phyloP scores from a whole-genome alignment of 306 rosid species.

The Datisca glomerata region DNA sequence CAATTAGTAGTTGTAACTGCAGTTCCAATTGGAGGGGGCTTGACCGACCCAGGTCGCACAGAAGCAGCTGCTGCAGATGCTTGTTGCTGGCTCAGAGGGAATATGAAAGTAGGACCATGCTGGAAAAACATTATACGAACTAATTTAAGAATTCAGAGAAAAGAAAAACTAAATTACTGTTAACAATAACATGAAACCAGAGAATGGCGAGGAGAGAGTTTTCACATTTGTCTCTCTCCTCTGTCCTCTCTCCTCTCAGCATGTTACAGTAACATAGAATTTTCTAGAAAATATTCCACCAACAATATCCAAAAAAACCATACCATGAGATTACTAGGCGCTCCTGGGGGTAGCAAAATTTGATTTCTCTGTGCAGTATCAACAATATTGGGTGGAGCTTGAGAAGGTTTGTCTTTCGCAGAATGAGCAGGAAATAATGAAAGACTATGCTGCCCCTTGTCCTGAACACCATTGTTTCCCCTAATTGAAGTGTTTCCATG shows the following conservation, averaged over 20 bases:
- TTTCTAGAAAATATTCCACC: background rate
- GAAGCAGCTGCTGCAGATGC: constrained; percentile 68
- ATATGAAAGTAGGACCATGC: constrained; percentile 86
- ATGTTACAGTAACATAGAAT: too few relatives aligned
- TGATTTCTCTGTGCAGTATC: constrained; percentile 72
- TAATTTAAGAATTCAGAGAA: background rate
- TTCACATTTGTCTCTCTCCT: too few relatives aligned
- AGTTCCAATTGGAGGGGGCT: constrained; percentile 47
- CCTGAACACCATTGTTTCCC: constrained; percentile 40
- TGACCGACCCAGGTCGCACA: constrained; percentile 62
- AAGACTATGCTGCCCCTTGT: constrained; percentile 61
- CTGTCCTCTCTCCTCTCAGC: too few relatives aligned
- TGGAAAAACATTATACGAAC: too few relatives aligned
- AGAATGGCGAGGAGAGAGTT: too few relatives aligned
- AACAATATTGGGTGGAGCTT: constrained; percentile 31
- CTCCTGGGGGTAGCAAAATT: constrained; percentile 70
- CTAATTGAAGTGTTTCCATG: constrained; percentile 42
- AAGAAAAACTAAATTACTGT: background rate
- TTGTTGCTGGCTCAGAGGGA: constrained; percentile 88
- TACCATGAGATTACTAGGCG: constrained; percentile 83
- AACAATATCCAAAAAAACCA: background rate
- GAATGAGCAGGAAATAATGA: constrained; percentile 45
- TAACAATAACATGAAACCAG: background rate
- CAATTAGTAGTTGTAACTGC: constrained; percentile 34
- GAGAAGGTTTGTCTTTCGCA: constrained; percentile 64